Conservation (phyloP, 306 rosid genomes). For the Lagenaria siceraria region DNA sequence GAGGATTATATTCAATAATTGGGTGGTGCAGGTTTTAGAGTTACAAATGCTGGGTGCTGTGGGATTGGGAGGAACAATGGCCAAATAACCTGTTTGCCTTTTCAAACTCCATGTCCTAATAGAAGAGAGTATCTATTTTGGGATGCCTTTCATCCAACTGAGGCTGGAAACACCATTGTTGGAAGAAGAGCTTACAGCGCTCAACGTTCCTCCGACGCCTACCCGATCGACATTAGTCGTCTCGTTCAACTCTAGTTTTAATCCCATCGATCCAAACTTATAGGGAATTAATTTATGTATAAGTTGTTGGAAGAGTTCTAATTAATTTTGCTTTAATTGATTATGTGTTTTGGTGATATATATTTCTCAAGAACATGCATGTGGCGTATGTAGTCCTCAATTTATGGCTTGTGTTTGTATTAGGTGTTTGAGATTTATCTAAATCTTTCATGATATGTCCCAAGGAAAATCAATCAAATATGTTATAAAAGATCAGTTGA, state of each 20-base stretch:
- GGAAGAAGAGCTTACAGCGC: slow-evolving; percentile 69
- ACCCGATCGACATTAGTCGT: slow-evolving; percentile 61
- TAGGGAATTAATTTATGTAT: background rate
- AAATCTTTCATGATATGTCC: background rate
- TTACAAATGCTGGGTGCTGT: slow-evolving; percentile 69
- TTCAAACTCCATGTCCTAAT: slow-evolving; percentile 59
- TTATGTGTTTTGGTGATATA: background rate
- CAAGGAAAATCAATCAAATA: background rate
- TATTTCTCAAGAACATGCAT: background rate
- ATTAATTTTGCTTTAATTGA: too few relatives aligned
- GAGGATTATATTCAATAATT: background rate
- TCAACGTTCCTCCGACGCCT: slow-evolving; percentile 72
- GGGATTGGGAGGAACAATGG: slow-evolving; percentile 96
- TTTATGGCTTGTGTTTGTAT: background rate
- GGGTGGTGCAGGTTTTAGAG: slow-evolving; percentile 44
- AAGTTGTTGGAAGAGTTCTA: background rate
- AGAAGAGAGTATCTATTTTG: slow-evolving; percentile 57
- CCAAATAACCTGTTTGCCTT: slow-evolving; percentile 71
- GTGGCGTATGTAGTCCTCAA: background rate
- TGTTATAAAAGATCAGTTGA: background rate
- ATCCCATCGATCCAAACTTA: background rate
- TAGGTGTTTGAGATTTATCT: background rate
- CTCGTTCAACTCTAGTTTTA: slow-evolving; percentile 40
- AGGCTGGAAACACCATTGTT: slow-evolving; percentile 45
- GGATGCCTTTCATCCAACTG: slow-evolving; percentile 97